phyloP scores from a whole-genome alignment of 2,329 filamentous ascomycete genomes.

The Neobulgaria alba region DNA sequence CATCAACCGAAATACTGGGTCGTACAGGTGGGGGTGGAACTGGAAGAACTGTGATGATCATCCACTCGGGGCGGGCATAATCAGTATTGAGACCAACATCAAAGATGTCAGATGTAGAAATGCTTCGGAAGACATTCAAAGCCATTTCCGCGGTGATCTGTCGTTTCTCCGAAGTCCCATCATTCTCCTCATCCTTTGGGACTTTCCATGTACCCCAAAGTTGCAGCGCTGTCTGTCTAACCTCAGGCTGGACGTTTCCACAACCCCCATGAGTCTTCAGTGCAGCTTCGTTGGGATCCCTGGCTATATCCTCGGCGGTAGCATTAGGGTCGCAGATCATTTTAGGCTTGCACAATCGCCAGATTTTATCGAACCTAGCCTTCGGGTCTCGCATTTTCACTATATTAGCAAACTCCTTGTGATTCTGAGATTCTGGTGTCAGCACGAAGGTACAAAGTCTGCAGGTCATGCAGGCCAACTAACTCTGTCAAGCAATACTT shows the following conservation, averaged over 20 bases:
- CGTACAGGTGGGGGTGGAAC: slow-evolving; percentile 93
- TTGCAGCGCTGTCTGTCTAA: slow-evolving; percentile 79
- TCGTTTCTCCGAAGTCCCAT: slow-evolving; percentile 64
- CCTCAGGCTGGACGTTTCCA: slow-evolving; percentile 80
- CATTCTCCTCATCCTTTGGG: slow-evolving; percentile 66
- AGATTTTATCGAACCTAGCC: slow-evolving; percentile 85
- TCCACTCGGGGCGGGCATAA: slow-evolving; percentile 96
- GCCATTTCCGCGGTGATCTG: slow-evolving; percentile 77
- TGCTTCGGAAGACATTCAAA: slow-evolving; percentile 76
- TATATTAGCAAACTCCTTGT: slow-evolving; percentile 74
- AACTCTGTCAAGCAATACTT: slow-evolving; percentile 96
- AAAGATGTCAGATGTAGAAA: slow-evolving; percentile 70
- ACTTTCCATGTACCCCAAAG: slow-evolving; percentile 69
- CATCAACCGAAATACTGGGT: slow-evolving; percentile 94
- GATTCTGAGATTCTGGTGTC: slow-evolving; percentile 59
- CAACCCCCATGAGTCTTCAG: slow-evolving; percentile 74
- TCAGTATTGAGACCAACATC: slow-evolving; percentile 90
- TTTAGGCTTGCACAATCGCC: slow-evolving; percentile 86
- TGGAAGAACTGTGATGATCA: slow-evolving; percentile 90
- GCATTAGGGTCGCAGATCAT: slow-evolving; percentile 73
- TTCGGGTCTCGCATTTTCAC: slow-evolving; percentile 86
- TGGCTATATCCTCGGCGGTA: slow-evolving; percentile 57
- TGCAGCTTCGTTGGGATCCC: slow-evolving; percentile 44
- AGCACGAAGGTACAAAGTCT: slow-evolving; percentile 48
- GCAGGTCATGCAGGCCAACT: slow-evolving; percentile 60